Evolutionary conservation across 164 flowering plant genomes (phyloP), one percentile per base, ranked within the genome.

Genomic region (Dillenia turbinata): DNA sequence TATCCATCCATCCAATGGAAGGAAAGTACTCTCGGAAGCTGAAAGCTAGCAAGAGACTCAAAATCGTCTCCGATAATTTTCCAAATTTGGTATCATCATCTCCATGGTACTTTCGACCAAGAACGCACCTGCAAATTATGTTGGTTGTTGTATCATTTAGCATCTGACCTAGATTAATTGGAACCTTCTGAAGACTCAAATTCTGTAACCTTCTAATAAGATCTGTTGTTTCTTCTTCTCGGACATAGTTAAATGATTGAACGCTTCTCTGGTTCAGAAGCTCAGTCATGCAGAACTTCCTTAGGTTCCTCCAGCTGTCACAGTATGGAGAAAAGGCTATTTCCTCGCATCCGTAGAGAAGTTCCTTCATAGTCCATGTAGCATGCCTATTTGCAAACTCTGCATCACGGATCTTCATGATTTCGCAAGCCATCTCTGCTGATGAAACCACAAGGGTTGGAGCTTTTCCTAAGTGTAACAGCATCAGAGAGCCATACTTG

Each of bases 291-390:
- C 49, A 54, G 6, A 63, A 10, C 12, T 59, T 63, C 52, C 26
- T 63, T 1, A 54, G 26, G 17, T 54, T 58, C 44, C 66, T 63
- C 66, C 66, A 63, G 24, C 24, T 46, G 0, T 63, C 59, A 5
- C 66, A 58, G 54, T 63, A 63, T 17, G 66, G 59, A 2, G 66
- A 44, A 43, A 47, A 43, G 9, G 52, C 58, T 14, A 63, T 9
- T 33, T 54, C 66, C 45, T 54, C 54, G 8, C 59, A 47, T 14
- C 24, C 26, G 15, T 54, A 46, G 0, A 54, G 12, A 2, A 63
- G 44, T 46, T 12, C 54, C 10, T 22, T 17, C 9, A 40, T 5
- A 40, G 17, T 40, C 10, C 13, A 9, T 9, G 49, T 17, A 7
- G 1, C 16, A 33, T 46, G 47, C 17, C 61, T 59, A 16, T 59